Evolutionary conservation across 1,284 basidiomycete species (phyloP), one percentile per base, ranked within the genome.

Genomic region (Stereum hirsutum): DNA sequence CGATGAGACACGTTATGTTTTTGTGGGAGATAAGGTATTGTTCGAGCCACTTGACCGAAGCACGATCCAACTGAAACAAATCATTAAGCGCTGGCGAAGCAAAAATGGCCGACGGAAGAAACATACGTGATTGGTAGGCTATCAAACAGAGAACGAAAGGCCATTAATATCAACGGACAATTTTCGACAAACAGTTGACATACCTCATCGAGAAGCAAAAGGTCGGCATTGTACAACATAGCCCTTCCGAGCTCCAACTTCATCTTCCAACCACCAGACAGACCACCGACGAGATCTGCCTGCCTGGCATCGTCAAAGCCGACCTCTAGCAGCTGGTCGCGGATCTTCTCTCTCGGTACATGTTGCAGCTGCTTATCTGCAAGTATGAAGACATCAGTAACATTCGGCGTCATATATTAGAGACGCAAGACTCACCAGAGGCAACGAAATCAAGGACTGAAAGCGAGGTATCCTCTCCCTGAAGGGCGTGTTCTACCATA

Each of bases 241-340:
- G 93, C 93, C 54, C 91, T 72, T 12, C 86, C 91, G 39, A 88
- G 77, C 68, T 87, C 95, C 49, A 92, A 78, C 70, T 92, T 91
- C 95, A 99, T 99, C 74, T 99, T 99, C 95, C 95, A 99, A 41
- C 96, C 95, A 62, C 96, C 96, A 17, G 93, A 97, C 47, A 98
- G 71, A 43, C 90, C 88, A 39, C 87, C 89, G 48, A 98, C 94
- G 35, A 80, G 69, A 57, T 95, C 88, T 32, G 74, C 64, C 65
- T 98, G 94, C 49, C 92, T 77, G 46, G 74, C 77, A 50, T 90
- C 87, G 54, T 93, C 87, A 60, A 99, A 99, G 38, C 96, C 95
- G 47, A 96, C 90, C 54, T 89, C 89, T 14, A 74, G 54, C 14
- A 97, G 73, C 61, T 91, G 89, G 25, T 75, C 75, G 43, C 79